Percentiles rank a stretch among this genome's conserved stretches.
Evolutionary conservation across 768 basidiomycete species (phyloP).

Genomic region (Mrakia gelida): DNA sequence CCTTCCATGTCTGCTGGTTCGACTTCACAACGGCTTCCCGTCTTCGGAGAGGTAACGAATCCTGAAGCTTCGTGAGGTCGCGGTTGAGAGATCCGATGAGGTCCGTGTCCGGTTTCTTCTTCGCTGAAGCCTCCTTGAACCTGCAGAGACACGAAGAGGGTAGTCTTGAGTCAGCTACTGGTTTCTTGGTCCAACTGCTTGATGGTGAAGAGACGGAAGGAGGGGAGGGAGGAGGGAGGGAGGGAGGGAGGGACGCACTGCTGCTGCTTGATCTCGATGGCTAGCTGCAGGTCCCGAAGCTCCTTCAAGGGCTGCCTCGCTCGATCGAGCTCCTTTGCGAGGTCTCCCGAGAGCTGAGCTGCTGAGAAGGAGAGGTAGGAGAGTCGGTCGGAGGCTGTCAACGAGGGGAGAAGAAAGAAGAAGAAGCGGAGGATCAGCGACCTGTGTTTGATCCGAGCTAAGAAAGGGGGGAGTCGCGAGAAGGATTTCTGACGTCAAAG

Average conservation of each 20-base stretch:
- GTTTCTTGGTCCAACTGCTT: neutral
- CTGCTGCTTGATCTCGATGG: neutral
- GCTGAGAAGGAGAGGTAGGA: slow-evolving; percentile 20
- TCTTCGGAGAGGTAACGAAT: neutral
- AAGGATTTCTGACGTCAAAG: neutral
- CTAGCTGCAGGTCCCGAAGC: slow-evolving; percentile 10
- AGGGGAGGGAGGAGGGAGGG: too few relatives aligned
- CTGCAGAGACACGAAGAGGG: neutral
- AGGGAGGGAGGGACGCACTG: slow-evolving; percentile 1
- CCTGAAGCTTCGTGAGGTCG: neutral
- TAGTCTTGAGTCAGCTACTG: neutral
- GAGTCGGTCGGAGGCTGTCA: slow-evolving; percentile 16
- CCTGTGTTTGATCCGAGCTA: neutral
- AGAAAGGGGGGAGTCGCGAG: neutral
- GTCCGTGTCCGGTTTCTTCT: slow-evolving; percentile 19
- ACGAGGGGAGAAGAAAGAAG: neutral
- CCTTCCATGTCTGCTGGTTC: slow-evolving; percentile 13
- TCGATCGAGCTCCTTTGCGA: slow-evolving; percentile 3
- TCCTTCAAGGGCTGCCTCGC: slow-evolving; percentile 22
- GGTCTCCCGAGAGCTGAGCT: slow-evolving; percentile 15
- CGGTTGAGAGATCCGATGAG: neutral
- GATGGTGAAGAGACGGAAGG: too few relatives aligned
- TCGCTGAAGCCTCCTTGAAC: neutral
- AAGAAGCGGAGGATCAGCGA: neutral
- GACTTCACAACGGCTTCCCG: slow-evolving; percentile 11